Evolutionary conservation across 2,329 filamentous ascomycete genomes (phyloP).

Genomic region (Aspergillus ochraceoroseus): DNA sequence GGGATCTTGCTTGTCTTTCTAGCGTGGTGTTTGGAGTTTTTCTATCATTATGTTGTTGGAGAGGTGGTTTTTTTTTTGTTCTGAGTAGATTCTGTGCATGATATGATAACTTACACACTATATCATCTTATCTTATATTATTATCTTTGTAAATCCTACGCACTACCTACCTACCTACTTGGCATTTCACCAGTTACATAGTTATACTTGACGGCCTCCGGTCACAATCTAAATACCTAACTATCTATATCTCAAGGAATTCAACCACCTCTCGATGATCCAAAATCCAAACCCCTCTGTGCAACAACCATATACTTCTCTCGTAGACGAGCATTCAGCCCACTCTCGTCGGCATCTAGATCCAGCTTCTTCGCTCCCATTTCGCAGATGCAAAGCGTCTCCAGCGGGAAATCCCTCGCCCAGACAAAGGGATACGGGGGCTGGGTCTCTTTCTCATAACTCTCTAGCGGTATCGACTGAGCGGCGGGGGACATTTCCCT

Average conservation of each 20-base stretch:
- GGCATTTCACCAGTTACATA: too few relatives aligned
- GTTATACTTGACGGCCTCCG: too few relatives aligned
- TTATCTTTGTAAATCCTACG: too few relatives aligned
- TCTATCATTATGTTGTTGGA: constrained; percentile 5
- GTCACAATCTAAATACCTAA: too few relatives aligned
- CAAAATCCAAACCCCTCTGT: constrained; percentile 29
- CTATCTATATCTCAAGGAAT: too few relatives aligned
- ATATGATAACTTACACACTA: too few relatives aligned
- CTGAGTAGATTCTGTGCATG: too few relatives aligned
- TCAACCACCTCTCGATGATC: neutral
- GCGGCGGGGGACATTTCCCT: too few relatives aligned
- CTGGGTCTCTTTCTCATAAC: neutral
- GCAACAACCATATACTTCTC: constrained; percentile 52
- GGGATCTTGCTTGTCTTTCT: constrained; percentile 5
- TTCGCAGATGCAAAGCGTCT: constrained; percentile 70
- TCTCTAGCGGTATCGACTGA: too few relatives aligned
- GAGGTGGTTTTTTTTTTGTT: too few relatives aligned
- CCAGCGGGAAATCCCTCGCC: constrained; percentile 63
- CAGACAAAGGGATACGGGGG: constrained; percentile 53
- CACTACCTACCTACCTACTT: too few relatives aligned
- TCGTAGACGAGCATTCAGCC: constrained; percentile 46
- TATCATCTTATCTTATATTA: too few relatives aligned
- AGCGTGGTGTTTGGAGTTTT: constrained; percentile 23
- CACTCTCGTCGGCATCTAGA: constrained; percentile 34
- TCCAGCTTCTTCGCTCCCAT: constrained; percentile 75